These are phyloP conservation scores for Eucalyptus leucophloia DNA, from an alignment of 345 rosid species.

Conservation along the genomic window DNA sequence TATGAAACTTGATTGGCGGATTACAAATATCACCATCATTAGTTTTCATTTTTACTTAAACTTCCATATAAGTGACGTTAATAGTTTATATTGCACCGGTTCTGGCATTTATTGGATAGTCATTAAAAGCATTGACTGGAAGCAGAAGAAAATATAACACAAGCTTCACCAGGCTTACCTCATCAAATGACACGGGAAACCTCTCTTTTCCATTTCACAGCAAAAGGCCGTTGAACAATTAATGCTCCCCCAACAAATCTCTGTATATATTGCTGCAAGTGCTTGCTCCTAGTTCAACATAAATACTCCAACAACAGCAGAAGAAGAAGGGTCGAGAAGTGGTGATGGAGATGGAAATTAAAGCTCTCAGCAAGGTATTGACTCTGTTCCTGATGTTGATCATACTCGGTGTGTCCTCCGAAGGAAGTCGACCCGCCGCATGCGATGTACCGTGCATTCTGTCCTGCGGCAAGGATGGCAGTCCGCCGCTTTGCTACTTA, in stretches of 20 bases:
- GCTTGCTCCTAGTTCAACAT: background rate
- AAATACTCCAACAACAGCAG: background rate
- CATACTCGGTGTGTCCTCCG: background rate
- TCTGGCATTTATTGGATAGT: background rate
- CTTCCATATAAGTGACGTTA: background rate
- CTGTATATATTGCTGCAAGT: fast-evolving
- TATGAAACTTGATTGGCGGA: background rate
- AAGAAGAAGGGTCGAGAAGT: background rate
- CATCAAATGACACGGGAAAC: background rate
- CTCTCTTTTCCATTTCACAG: background rate
- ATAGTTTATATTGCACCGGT: background rate
- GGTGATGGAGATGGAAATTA: background rate
- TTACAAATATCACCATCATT: background rate
- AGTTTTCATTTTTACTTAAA: background rate
- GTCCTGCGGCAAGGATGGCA: background rate
- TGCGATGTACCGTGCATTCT: background rate
- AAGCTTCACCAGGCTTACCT: background rate
- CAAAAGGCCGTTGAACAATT: background rate
- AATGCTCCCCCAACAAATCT: background rate
- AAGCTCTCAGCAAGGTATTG: background rate
- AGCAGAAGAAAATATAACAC: background rate
- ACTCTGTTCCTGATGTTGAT: background rate
- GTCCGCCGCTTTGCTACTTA: background rate
- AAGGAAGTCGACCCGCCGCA: background rate
- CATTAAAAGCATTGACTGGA: background rate